Evolutionary conservation across 768 basidiomycete genomes (phyloP).

Genomic region (Flagelloscypha sp.): DNA sequence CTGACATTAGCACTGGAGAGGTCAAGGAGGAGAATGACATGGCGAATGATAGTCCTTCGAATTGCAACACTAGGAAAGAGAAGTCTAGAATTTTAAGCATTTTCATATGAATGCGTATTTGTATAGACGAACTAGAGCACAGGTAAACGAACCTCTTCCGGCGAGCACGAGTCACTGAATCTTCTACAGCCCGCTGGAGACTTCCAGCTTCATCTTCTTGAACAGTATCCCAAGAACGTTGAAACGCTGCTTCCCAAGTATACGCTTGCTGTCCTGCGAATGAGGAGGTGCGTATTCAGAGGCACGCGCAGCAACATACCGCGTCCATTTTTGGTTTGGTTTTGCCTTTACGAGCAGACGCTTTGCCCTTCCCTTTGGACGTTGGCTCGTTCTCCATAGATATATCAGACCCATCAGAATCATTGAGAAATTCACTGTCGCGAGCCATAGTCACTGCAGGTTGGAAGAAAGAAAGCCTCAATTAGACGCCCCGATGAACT

Average conservation of each 20-base stretch:
- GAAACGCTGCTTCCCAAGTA: constrained; percentile 94
- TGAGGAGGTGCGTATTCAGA: background rate
- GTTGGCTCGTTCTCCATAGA: too few relatives aligned
- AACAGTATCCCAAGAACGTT: constrained; percentile 93
- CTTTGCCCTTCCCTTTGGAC: too few relatives aligned
- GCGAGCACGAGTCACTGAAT: constrained; percentile 77
- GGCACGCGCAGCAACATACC: background rate
- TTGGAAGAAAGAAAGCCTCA: too few relatives aligned
- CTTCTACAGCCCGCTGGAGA: constrained; percentile 82
- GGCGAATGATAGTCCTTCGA: constrained; percentile 92
- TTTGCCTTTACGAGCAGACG: too few relatives aligned
- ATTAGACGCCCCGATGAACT: too few relatives aligned
- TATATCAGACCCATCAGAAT: too few relatives aligned
- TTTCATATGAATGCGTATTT: constrained; percentile 2
- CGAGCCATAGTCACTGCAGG: too few relatives aligned
- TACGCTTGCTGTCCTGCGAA: constrained; percentile 56
- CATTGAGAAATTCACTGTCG: too few relatives aligned
- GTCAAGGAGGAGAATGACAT: constrained; percentile 88
- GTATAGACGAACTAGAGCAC: constrained; percentile 2
- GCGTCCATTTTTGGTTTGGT: constrained; percentile 22
- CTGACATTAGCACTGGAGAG: constrained; percentile 87
- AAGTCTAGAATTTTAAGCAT: constrained; percentile 35
- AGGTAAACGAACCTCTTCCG: constrained; percentile 57
- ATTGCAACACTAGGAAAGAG: constrained; percentile 80
- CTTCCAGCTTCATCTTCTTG: constrained; percentile 94